phyloP scores from a whole-genome alignment of 768 basidiomycete species.

The Panaeolus papilionaceus region DNA sequence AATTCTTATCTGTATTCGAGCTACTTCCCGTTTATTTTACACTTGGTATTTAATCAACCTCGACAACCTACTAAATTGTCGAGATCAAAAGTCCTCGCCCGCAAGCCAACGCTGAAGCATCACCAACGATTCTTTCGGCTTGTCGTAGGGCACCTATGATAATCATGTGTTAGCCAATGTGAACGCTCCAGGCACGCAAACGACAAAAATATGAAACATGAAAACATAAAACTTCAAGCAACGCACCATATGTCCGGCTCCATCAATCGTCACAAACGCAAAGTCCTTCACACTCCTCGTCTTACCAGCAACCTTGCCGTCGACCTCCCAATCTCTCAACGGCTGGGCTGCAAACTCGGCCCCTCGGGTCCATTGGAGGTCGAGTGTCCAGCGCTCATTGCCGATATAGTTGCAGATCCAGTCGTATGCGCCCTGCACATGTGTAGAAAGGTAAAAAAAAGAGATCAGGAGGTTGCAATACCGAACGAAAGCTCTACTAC shows the following conservation, averaged over 20 bases:
- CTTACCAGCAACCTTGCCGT: constrained; percentile 59
- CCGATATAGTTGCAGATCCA: constrained; percentile 70
- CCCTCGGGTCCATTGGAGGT: constrained; percentile 65
- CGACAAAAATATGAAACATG: too few relatives aligned
- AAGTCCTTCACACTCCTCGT: constrained; percentile 59
- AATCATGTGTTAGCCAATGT: background rate
- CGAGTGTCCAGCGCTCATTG: constrained; percentile 65
- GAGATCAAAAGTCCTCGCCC: constrained; percentile 13
- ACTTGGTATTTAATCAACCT: too few relatives aligned
- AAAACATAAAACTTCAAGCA: too few relatives aligned
- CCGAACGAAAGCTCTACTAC: background rate
- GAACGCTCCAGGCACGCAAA: too few relatives aligned
- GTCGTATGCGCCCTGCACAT: constrained; percentile 40
- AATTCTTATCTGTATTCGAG: too few relatives aligned
- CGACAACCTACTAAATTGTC: too few relatives aligned
- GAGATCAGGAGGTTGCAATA: background rate
- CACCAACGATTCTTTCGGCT: constrained; percentile 21
- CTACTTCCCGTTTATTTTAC: too few relatives aligned
- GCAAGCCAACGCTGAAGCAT: constrained; percentile 24
- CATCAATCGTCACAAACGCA: constrained; percentile 46
- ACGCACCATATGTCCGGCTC: constrained; percentile 64
- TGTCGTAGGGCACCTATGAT: constrained; percentile 20
- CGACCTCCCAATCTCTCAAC: constrained; percentile 61
- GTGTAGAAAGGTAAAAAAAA: too few relatives aligned
- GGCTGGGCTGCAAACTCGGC: constrained; percentile 49